Evolutionary conservation across 345 rosid genomes (phyloP).

Genomic region (Citrus glauca): DNA sequence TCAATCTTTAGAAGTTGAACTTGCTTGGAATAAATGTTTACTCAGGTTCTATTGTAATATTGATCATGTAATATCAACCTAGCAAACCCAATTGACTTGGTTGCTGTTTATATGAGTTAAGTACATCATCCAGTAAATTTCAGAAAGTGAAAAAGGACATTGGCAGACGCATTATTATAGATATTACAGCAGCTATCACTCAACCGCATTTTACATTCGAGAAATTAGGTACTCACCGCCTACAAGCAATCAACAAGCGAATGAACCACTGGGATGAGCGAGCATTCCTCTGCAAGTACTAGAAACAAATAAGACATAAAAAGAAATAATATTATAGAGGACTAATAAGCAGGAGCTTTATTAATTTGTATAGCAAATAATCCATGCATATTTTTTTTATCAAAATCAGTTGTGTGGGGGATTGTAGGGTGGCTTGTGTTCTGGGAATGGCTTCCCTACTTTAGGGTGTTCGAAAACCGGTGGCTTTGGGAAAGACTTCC

Average conservation of each 20-base stretch:
- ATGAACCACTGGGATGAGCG: no score
- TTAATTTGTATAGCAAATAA: neutral
- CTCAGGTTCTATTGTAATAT: no score
- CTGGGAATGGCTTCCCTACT: neutral
- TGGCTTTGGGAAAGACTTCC: neutral
- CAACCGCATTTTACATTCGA: neutral
- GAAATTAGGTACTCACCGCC: neutral
- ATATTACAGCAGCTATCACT: neutral
- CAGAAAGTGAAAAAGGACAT: neutral
- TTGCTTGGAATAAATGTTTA: no score
- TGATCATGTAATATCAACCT: no score
- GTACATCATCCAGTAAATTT: neutral
- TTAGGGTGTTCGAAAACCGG: no score
- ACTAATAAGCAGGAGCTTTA: conserved; percentile 8
- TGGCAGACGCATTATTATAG: neutral
- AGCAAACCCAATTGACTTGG: neutral
- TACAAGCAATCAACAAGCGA: neutral
- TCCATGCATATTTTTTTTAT: neutral
- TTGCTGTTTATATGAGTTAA: neutral
- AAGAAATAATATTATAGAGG: neutral
- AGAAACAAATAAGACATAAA: neutral
- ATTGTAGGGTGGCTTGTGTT: neutral
- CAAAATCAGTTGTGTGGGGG: conserved; percentile 3
- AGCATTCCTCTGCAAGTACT: neutral
- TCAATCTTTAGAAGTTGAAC: neutral